These are phyloP conservation scores for Trichoderma afroharzianum DNA, from an alignment of 2,329 filamentous ascomycete species.

Conservation along the genomic window DNA sequence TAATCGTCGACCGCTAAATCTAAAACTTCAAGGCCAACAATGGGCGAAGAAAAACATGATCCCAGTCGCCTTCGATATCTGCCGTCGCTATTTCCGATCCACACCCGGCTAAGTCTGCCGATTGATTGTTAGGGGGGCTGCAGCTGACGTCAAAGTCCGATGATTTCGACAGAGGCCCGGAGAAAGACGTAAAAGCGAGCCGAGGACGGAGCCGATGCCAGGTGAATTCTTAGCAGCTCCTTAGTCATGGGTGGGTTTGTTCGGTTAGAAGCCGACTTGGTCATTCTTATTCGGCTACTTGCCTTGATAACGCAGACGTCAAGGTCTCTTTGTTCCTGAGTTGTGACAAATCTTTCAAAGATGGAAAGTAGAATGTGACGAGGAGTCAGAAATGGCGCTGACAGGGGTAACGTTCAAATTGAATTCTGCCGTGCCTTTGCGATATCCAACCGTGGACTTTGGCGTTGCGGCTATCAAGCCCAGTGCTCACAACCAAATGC, in stretches of 20 bases:
- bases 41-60: not conserved
- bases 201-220: constrained; percentile 7
- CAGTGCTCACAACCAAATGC: not conserved
- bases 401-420: not conserved
- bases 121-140: constrained; percentile 5
- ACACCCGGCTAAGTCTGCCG: constrained; percentile 10
- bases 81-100: constrained; percentile 5
- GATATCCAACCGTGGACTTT: not conserved
- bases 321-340: not conserved
- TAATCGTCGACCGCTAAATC: constrained; percentile 7
- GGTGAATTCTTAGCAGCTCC: not conserved
- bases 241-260: not conserved
- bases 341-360: not conserved
- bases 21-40: not conserved
- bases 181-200: constrained; percentile 1
- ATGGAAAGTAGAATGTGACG: not conserved
- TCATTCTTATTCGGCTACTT: not conserved
- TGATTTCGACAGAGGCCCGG: not conserved
- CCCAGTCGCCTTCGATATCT: not conserved
- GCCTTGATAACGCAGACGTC: not conserved
- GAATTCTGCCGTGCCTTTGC: not conserved
- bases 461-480: not conserved
- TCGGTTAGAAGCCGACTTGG: not conserved
- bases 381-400: not conserved
- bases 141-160: constrained; percentile 8